Conservation (phyloP, 345 rosid species). For the Geranium brycei region DNA sequence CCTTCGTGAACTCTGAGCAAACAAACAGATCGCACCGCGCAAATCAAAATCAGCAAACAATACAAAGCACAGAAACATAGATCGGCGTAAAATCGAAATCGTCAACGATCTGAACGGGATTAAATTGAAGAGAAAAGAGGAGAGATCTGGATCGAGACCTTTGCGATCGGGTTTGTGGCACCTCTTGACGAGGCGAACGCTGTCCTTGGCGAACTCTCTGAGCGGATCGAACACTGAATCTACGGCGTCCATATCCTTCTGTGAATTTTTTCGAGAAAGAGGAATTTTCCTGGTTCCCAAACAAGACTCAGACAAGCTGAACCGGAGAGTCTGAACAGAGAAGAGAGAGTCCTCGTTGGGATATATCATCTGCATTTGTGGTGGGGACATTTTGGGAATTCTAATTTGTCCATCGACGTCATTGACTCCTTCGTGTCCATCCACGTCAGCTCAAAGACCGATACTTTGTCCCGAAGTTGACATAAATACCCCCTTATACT, state of each 20-base stretch:
- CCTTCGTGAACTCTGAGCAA: conserved; percentile 16
- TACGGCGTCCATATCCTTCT: not conserved
- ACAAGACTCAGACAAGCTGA: too few species aligned
- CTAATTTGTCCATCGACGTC: too few species aligned
- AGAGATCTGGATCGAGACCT: not conserved
- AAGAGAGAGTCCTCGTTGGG: too few species aligned
- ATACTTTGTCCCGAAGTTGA: too few species aligned
- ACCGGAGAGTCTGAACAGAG: too few species aligned
- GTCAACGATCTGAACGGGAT: not conserved
- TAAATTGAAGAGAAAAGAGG: not conserved
- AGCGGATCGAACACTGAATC: not conserved
- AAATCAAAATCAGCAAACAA: not conserved
- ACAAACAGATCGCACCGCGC: not conserved
- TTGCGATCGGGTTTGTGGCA: not conserved
- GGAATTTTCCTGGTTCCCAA: too few species aligned
- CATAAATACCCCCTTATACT: too few species aligned
- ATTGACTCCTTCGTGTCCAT: too few species aligned
- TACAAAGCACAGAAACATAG: not conserved
- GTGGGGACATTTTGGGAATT: too few species aligned
- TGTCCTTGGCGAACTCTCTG: not conserved
- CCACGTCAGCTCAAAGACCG: too few species aligned
- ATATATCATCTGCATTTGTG: too few species aligned
- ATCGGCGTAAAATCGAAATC: not conserved
- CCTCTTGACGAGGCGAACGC: not conserved
- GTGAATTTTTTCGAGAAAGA: not conserved